These are phyloP conservation scores for Rhodotorula toruloides DNA, from an alignment of 768 basidiomycete genomes.

Conservation along the genomic window DNA sequence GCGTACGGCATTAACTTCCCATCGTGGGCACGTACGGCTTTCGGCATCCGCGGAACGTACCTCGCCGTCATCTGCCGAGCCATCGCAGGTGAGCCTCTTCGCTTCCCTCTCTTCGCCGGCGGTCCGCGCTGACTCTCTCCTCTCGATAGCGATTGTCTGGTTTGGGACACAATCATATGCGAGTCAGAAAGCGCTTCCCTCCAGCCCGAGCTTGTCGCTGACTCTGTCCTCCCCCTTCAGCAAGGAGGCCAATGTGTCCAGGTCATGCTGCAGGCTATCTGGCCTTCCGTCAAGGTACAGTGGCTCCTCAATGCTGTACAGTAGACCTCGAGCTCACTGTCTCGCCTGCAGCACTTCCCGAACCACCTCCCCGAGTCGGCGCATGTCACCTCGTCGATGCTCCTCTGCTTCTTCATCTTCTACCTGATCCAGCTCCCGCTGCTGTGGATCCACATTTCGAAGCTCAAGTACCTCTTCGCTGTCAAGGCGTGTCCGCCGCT, in stretches of 20 bases:
- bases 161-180: constrained; percentile 36
- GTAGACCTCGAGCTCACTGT: neutral
- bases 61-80: constrained; percentile 23
- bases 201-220: too few species aligned
- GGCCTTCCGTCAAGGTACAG: constrained; percentile 29
- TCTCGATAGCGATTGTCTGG: constrained; percentile 31
- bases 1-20: constrained; percentile 39
- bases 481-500: constrained; percentile 16
- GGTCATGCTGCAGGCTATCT: constrained; percentile 37
- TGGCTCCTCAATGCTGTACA: neutral
- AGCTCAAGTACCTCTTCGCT: constrained; percentile 38
- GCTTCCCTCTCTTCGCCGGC: constrained; percentile 5
- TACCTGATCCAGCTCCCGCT: constrained; percentile 37
- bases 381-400: constrained; percentile 35
- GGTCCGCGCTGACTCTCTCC: neutral
- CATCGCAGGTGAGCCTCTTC: neutral
- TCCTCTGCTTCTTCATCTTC: constrained; percentile 42
- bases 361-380: constrained; percentile 41
- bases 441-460: constrained; percentile 37
- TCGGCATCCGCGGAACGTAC: constrained; percentile 36
- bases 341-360: constrained; percentile 26
- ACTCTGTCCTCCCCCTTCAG: too few species aligned
- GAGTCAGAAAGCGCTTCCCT: too few species aligned
- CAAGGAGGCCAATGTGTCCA: constrained; percentile 35
- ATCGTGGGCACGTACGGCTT: neutral